A percentile compares a stretch with the other conserved stretches of the same genome.
Conservation (phyloP, 2,329 filamentous ascomycete species). For the Fusarium nygamai region DNA sequence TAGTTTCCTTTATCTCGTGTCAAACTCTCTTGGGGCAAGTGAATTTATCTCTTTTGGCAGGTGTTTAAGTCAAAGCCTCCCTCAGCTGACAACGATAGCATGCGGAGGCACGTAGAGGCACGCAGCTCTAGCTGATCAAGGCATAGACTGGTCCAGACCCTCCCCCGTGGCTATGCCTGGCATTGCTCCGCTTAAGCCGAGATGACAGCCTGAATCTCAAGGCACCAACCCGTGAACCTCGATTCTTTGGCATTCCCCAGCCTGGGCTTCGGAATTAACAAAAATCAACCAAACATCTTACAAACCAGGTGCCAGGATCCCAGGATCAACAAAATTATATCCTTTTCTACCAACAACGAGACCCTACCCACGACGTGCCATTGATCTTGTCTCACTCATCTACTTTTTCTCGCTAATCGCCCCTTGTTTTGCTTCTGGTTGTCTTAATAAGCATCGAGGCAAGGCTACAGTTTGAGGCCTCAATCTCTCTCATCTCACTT, state of each 20-base stretch:
- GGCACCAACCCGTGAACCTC: slow-evolving; percentile 7
- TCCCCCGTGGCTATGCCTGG: background rate
- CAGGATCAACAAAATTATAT: slow-evolving; percentile 24
- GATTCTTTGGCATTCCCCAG: slow-evolving; percentile 20
- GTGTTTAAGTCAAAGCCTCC: background rate
- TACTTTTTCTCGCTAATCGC: background rate
- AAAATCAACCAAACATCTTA: slow-evolving; percentile 36
- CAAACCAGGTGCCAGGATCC: slow-evolving; percentile 30
- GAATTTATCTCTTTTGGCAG: background rate
- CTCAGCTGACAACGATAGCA: background rate
- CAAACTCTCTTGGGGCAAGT: background rate
- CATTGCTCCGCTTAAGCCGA: slow-evolving; percentile 18
- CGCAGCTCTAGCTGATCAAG: background rate
- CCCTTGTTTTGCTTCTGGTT: slow-evolving; percentile 1
- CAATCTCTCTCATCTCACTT: slow-evolving; percentile 5
- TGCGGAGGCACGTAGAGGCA: background rate
- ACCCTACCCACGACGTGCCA: background rate
- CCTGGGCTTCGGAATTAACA: background rate
- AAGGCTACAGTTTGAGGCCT: slow-evolving; percentile 1
- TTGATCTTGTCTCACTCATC: background rate
- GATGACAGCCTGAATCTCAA: slow-evolving; percentile 1
- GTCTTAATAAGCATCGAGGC: slow-evolving; percentile 32
- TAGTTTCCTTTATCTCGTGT: background rate
- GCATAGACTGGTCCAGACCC: background rate
- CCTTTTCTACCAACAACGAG: slow-evolving; percentile 1